Evolutionary conservation across 2,329 filamentous ascomycete genomes (phyloP).

Genomic region (Fusarium coffeatum): DNA sequence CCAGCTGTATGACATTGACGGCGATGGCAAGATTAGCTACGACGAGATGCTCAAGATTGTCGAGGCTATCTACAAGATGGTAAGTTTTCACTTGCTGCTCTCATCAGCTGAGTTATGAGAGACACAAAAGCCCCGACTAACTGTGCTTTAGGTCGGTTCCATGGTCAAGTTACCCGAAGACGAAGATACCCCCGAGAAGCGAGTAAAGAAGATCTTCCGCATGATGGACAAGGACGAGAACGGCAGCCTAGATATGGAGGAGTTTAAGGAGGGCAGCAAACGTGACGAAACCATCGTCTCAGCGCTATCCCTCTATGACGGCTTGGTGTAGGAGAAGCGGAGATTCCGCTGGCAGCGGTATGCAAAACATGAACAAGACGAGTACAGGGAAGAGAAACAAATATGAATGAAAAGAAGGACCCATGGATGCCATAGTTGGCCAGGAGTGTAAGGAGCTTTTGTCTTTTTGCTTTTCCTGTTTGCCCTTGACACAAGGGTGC

Average conservation of each 20-base stretch:
- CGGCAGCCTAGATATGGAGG: conserved; percentile 93
- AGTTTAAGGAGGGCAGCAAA: conserved; percentile 99
- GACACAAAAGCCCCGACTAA: conserved; percentile 12
- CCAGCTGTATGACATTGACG: conserved; percentile 98
- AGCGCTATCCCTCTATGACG: conserved; percentile 94
- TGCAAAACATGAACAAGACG: conserved; percentile 5
- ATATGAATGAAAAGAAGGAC: conserved; percentile 40
- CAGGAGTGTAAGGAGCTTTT: conserved; percentile 46
- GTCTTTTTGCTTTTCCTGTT: conserved; percentile 44
- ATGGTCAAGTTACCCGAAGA: conserved; percentile 99
- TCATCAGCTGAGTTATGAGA: background rate
- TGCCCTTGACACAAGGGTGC: conserved; percentile 26
- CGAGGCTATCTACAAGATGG: conserved; percentile 99
- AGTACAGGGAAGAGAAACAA: conserved; percentile 23
- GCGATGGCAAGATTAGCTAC: conserved; percentile 98
- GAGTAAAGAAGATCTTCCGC: conserved; percentile 96
- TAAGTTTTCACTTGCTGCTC: conserved; percentile 54
- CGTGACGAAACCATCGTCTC: conserved; percentile 99
- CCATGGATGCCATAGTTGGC: conserved; percentile 33
- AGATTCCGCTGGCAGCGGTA: conserved; percentile 1
- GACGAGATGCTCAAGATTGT: conserved; percentile 99
- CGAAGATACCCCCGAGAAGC: conserved; percentile 98
- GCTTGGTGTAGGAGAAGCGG: conserved; percentile 73
- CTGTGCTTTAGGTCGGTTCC: conserved; percentile 79
- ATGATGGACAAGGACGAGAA: conserved; percentile 99